Evolutionary conservation across 352 stramenopile species (phyloP).

Genomic region (Globisporangium carolinianum): DNA sequence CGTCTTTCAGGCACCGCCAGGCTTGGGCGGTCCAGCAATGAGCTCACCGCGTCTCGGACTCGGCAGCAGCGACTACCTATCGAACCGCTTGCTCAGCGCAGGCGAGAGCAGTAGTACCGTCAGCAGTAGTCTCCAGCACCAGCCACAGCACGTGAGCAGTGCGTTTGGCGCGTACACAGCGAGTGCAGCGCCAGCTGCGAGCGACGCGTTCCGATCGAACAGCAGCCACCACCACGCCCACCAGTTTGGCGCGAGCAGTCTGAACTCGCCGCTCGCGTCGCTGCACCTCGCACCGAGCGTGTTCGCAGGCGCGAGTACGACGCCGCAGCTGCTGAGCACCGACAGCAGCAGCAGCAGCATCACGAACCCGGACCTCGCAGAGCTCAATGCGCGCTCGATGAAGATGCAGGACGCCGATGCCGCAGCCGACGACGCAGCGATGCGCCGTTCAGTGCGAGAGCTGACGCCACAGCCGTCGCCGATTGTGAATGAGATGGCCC

Average conservation of each 20-base stretch:
- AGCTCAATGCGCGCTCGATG: constrained; percentile 67
- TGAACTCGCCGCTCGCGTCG: constrained; percentile 18
- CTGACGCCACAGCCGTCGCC: background rate
- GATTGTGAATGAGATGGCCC: background rate
- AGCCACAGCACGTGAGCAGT: constrained; percentile 1
- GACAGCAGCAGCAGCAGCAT: constrained; percentile 5
- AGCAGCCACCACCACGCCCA: constrained; percentile 4
- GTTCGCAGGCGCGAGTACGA: constrained; percentile 10
- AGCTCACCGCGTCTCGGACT: constrained; percentile 5
- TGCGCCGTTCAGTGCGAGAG: background rate
- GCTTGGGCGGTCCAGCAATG: constrained; percentile 21
- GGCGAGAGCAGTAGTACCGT: background rate
- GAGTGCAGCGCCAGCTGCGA: constrained; percentile 1
- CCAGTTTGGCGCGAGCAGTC: constrained; percentile 20
- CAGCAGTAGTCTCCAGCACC: constrained; percentile 1
- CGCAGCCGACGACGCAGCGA: background rate
- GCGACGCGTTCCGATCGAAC: constrained; percentile 11
- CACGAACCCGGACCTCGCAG: constrained; percentile 44
- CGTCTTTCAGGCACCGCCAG: constrained; percentile 37
- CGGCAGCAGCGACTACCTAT: constrained; percentile 3
- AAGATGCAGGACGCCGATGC: constrained; percentile 32
- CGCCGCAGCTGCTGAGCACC: constrained; percentile 7
- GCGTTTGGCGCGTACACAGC: constrained; percentile 4
- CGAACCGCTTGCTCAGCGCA: background rate
- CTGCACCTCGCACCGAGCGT: constrained; percentile 19